Conservation (phyloP, 2,329 filamentous ascomycete species). For the Aspergillus tubingensis region DNA sequence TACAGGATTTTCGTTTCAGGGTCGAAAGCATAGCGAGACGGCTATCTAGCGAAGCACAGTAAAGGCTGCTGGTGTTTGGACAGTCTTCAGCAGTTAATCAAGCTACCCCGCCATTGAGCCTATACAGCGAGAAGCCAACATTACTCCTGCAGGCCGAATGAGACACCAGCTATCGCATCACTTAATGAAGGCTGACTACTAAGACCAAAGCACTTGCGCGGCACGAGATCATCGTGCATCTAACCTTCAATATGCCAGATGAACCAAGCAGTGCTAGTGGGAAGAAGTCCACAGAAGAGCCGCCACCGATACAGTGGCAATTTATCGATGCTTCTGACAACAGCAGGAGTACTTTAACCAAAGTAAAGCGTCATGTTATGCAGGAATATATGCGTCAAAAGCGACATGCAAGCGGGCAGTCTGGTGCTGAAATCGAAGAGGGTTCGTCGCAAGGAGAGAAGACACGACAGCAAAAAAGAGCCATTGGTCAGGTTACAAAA, state of each 20-base stretch:
- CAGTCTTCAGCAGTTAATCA: no score
- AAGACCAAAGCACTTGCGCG: background rate
- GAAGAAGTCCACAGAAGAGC: conserved; percentile 9
- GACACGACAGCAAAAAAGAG: conserved; percentile 14
- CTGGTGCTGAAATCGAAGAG: background rate
- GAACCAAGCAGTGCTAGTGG: conserved; percentile 6
- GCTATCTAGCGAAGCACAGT: no score
- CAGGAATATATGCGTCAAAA: conserved; percentile 46
- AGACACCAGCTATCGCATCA: background rate
- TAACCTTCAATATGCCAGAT: conserved; percentile 20
- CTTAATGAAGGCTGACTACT: background rate
- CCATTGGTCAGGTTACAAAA: background rate
- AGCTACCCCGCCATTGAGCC: no score
- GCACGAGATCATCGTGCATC: background rate
- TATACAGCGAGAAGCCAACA: no score
- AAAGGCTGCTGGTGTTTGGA: no score
- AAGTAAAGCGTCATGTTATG: conserved; percentile 49
- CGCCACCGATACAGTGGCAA: conserved; percentile 35
- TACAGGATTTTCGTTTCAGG: background rate
- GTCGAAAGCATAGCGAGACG: background rate
- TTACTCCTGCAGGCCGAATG: no score
- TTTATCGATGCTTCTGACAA: conserved; percentile 45
- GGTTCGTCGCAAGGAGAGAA: conserved; percentile 15
- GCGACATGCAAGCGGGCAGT: conserved; percentile 22
- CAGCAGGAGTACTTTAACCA: conserved; percentile 39